Evolutionary conservation across 108 stramenopile species (phyloP).

Genomic region (Cylindrotheca closterium): DNA sequence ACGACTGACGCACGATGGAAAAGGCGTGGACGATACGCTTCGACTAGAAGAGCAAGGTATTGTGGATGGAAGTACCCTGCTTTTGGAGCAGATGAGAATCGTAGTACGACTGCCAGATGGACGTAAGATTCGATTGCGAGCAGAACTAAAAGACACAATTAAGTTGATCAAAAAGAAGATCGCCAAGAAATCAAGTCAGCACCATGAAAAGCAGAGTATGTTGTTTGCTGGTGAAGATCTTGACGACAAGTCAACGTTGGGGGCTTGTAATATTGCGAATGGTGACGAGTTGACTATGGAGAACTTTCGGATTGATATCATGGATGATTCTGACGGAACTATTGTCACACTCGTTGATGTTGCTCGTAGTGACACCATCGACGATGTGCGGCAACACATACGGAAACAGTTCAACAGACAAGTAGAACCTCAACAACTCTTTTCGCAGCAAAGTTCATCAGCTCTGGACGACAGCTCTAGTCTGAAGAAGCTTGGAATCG

Average conservation of each 20-base stretch:
- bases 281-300: conserved; percentile 16
- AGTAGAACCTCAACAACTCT: conserved; percentile 1
- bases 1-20: conserved; percentile 18
- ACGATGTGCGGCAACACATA: conserved; percentile 7
- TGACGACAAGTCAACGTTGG: conserved; percentile 4
- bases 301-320: conserved; percentile 11
- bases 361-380: conserved; percentile 4
- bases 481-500: conserved; percentile 4
- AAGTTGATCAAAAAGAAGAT: conserved; percentile 9
- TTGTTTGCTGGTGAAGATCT: conserved; percentile 20
- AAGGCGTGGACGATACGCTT: conserved; percentile 14
- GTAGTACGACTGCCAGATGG: conserved; percentile 11
- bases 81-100: conserved; percentile 25
- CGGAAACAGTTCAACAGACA: not conserved
- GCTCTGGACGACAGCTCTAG: not conserved
- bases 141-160: conserved; percentile 1
- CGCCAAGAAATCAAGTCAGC: conserved; percentile 8
- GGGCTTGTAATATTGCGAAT: conserved; percentile 7
- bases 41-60: conserved; percentile 20
- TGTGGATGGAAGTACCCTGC: conserved; percentile 2
- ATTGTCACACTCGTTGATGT: conserved; percentile 7
- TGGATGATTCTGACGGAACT: conserved; percentile 16
- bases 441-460: not conserved
- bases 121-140: conserved; percentile 1
- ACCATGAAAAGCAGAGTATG: conserved; percentile 7